phyloP scores from a whole-genome alignment of 257 asterid species.

The Scutellaria barbata region DNA sequence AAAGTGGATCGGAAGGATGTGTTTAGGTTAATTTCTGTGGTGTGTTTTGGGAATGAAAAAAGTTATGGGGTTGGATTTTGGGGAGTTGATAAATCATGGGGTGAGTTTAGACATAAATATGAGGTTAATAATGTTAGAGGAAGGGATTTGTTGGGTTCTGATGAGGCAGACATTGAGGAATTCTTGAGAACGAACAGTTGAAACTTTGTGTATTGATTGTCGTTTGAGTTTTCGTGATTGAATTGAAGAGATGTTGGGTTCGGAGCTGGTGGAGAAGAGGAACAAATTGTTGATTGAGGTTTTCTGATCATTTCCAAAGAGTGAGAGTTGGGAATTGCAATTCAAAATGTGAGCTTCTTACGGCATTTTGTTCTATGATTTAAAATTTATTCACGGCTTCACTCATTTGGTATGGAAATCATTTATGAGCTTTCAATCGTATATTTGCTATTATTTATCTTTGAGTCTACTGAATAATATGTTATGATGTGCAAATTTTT shows the following conservation, averaged over 20 bases:
- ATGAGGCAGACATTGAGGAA: conserved; percentile 42
- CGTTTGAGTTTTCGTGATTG: conserved; percentile 16
- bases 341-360: conserved; percentile 35
- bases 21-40: conserved; percentile 62
- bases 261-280: conserved; percentile 26
- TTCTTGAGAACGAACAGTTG: conserved; percentile 40
- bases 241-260: background rate
- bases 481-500: background rate
- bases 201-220: background rate
- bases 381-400: background rate
- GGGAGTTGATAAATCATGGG: conserved; percentile 53
- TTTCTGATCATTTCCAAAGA: conserved; percentile 5
- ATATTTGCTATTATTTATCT: background rate
- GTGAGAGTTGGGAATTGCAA: conserved; percentile 11
- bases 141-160: conserved; percentile 58
- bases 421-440: background rate
- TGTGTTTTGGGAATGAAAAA: conserved; percentile 44
- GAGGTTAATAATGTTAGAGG: conserved; percentile 56
- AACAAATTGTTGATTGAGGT: conserved; percentile 1
- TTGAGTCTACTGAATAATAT: background rate
- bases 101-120: conserved; percentile 45
- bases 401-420: no score
- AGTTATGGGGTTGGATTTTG: conserved; percentile 41
- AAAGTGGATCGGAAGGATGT: conserved; percentile 50
- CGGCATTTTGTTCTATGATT: conserved; percentile 19